Evolutionary conservation across 176 grass and related monocot species (phyloP).

Genomic region (Dactylis glomerata): DNA sequence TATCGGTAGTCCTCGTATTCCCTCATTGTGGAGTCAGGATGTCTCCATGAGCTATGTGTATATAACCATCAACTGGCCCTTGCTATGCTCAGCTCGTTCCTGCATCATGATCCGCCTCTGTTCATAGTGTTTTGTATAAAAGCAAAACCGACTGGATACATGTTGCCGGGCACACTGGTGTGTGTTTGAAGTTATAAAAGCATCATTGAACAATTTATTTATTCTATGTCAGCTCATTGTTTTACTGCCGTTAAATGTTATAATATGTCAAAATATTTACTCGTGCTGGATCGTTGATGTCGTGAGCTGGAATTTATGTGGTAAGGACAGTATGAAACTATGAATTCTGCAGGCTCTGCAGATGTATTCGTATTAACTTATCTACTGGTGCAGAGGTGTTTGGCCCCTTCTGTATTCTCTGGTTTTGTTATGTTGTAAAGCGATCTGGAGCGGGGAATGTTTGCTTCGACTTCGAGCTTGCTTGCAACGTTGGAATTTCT

Average conservation of each 20-base stretch:
- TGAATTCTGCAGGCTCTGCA: not conserved
- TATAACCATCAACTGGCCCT: conserved; percentile 30
- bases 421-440: not conserved
- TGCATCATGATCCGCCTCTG: not conserved
- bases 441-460: not conserved
- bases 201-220: conserved; percentile 11
- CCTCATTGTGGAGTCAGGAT: not conserved
- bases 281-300: not conserved
- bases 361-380: not conserved
- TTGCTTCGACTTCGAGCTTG: not conserved
- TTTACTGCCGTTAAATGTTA: not conserved
- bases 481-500: not conserved
- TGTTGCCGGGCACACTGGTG: not conserved
- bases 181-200: conserved; percentile 5
- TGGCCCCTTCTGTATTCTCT: not conserved
- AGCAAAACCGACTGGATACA: conserved; percentile 11
- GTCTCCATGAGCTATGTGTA: conserved; percentile 18
- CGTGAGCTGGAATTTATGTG: not conserved
- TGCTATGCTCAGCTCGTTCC: conserved; percentile 11
- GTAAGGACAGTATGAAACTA: not conserved
- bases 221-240: not conserved
- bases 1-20: not conserved
- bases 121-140: conserved; percentile 38
- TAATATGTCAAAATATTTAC: too few relatives aligned
- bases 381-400: not conserved